Evolutionary conservation across 805 yeast species (phyloP), one percentile per base, ranked within the genome.

Genomic region (Candida berthetii): DNA sequence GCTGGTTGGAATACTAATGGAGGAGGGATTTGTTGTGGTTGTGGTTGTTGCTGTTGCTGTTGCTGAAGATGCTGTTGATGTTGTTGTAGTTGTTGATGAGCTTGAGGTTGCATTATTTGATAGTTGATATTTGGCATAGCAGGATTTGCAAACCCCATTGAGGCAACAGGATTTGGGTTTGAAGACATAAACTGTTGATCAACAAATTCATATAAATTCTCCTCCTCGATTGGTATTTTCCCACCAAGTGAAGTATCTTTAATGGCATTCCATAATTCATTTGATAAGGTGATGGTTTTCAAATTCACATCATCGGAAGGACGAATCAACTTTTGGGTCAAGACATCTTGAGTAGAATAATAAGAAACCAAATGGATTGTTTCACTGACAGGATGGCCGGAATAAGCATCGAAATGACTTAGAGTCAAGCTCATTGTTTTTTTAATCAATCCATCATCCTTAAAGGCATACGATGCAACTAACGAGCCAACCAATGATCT

Each of bases 291-390:
- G 0, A 78, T 47, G 43, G 76, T 71, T 43, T 72, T 71, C 41
- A 86, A 68, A 16, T 56, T 50, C 7, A 74, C 69, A 7, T 73
- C 61, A 33, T 74, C 74, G 4, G 78, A 65, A 0, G 96, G 96
- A 20, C 80, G 65, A 0, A 60, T 52, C 36, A 89, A 64, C 33
- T 64, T 66, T 5, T 81, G 80, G 28, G 67, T 64, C 39, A 76
- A 54, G 4, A 88, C 93, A 58, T 90, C 96, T 17, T 76, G 76
- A 0, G 88, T 82, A 25, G 75, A 67, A 57, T 87, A 90, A 61
- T 90, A 90, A 8, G 90, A 79, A 3, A 90, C 78, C 42, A 90
- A 61, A 55, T 91, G 96, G 37, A 81, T 64, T 4, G 84, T 76
- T 50, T 71, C 74, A 10, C 42, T 17, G 42, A 55, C 59, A 7